Conservation (phyloP, 2,329 filamentous ascomycete species). For the Colletotrichum lupini region DNA sequence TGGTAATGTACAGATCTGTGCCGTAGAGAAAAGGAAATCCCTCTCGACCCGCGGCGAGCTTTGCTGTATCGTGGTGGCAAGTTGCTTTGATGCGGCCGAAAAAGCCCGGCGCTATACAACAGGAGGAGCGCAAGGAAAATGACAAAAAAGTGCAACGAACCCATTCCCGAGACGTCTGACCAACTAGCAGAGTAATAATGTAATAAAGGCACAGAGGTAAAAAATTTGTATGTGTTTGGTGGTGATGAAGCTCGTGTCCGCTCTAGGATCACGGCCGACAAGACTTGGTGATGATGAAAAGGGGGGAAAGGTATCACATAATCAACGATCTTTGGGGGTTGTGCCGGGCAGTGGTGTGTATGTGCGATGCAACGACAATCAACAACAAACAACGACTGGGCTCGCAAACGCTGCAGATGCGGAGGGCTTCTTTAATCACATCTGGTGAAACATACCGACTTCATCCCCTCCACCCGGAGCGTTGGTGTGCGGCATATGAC, state of each 20-base stretch:
- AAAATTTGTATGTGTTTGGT: slow-evolving; percentile 31
- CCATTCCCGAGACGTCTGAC: slow-evolving; percentile 43
- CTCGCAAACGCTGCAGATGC: slow-evolving; percentile 52
- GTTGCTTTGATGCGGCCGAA: slow-evolving; percentile 46
- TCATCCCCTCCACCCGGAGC: slow-evolving; percentile 78
- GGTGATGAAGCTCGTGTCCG: slow-evolving; percentile 32
- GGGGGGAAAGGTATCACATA: slow-evolving; percentile 47
- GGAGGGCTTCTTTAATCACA: slow-evolving; percentile 68
- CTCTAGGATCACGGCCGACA: slow-evolving; percentile 34
- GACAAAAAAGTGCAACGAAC: slow-evolving; percentile 43
- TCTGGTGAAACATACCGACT: slow-evolving; percentile 98
- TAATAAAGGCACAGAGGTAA: slow-evolving; percentile 34
- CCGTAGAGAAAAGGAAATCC: slow-evolving; percentile 46
- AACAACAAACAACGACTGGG: slow-evolving; percentile 35
- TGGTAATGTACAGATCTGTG: slow-evolving; percentile 67
- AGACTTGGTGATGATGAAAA: slow-evolving; percentile 28
- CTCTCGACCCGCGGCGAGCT: slow-evolving; percentile 50
- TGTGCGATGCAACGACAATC: slow-evolving; percentile 39
- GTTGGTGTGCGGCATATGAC: slow-evolving; percentile 77
- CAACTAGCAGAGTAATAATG: slow-evolving; percentile 34
- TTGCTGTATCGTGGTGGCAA: slow-evolving; percentile 49
- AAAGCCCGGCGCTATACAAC: slow-evolving; percentile 42
- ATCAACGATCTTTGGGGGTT: slow-evolving; percentile 36
- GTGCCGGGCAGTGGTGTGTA: slow-evolving; percentile 37
- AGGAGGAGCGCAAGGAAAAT: slow-evolving; percentile 34